phyloP scores from a whole-genome alignment of 2,329 filamentous ascomycete species.

The Calonectria hawksworthii region DNA sequence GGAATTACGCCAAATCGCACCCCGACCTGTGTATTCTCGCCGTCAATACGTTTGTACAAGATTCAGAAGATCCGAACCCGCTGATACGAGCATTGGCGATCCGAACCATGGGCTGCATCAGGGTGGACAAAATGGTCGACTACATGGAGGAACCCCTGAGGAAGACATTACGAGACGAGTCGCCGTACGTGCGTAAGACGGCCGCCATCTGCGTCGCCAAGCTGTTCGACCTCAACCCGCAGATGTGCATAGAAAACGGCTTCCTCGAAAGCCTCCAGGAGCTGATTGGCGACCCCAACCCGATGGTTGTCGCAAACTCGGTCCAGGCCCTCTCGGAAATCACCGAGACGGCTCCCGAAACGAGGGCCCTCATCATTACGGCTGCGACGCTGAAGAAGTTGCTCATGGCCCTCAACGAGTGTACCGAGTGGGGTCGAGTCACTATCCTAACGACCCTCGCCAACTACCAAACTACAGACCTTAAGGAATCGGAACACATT shows the following conservation, averaged over 20 bases:
- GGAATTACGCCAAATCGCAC: constrained; percentile 99
- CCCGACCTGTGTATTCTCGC: constrained; percentile 98
- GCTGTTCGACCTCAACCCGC: constrained; percentile 93
- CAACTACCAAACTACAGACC: constrained; percentile 87
- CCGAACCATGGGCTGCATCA: constrained; percentile 97
- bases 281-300: constrained; percentile 96
- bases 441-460: constrained; percentile 92
- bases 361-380: constrained; percentile 86
- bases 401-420: constrained; percentile 96
- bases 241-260: constrained; percentile 95
- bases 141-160: constrained; percentile 99
- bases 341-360: constrained; percentile 89
- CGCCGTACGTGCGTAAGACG: constrained; percentile 97
- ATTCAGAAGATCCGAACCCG: constrained; percentile 98
- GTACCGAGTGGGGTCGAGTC: constrained; percentile 97
- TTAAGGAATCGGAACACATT: constrained; percentile 98
- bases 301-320: constrained; percentile 98
- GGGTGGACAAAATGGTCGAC: constrained; percentile 99
- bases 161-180: constrained; percentile 97
- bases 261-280: constrained; percentile 96
- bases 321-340: constrained; percentile 96
- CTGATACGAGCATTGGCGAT: constrained; percentile 95
- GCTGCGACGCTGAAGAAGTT: constrained; percentile 92
- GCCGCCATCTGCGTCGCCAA: constrained; percentile 98
- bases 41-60: constrained; percentile 99